Evolutionary conservation across 305 asterid genomes (phyloP), one percentile per base, ranked within the genome.

Genomic region (Fraxinus angustifolia): DNA sequence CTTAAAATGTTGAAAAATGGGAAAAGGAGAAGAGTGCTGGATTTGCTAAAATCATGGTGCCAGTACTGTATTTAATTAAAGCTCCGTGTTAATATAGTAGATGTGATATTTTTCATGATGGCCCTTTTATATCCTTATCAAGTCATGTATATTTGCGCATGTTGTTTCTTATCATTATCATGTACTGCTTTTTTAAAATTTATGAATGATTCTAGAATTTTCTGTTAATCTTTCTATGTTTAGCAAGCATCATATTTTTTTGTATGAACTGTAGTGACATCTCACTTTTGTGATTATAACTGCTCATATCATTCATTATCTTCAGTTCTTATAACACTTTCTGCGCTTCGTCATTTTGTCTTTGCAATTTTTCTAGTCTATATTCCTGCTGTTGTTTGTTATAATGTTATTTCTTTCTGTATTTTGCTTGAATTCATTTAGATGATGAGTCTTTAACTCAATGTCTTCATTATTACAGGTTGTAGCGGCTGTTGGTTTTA

Each of bases 401-500:
- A 28, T 28, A 28, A 28, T 28, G 30, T 28, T 40, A 50, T 23
- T 75, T 26, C 31, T 34, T 23, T 40, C 58, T 0, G 58, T 19
- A 36, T 42, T 38, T 74, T 38, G 33, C 58, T 74, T 36, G 78
- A 19, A 12, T 45, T 35, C 34, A 36, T 35, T 36, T 74, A n/a
- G 50, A 74, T 74, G 58, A 35, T 1, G 4, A 75, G 8, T 28
- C 23, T 42, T 42, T 75, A 40, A 75, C 34, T 75, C 3, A 36
- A 16, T 75, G 30, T 75, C 79, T 75, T 75, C 35, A 78, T 45
- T 34, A 70, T 36, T 79, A 14, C 42, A 79, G 82, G 76, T 79
- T 65, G 36, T 79, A 23, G 75, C 68, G 21, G 77, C 77, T 21
- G 82, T 79, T 65, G 82, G 82, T 60, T 65, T 70, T 68, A 68